Evolutionary conservation across 805 yeast genomes (phyloP).

Genomic region (Komagataella pastoris): DNA sequence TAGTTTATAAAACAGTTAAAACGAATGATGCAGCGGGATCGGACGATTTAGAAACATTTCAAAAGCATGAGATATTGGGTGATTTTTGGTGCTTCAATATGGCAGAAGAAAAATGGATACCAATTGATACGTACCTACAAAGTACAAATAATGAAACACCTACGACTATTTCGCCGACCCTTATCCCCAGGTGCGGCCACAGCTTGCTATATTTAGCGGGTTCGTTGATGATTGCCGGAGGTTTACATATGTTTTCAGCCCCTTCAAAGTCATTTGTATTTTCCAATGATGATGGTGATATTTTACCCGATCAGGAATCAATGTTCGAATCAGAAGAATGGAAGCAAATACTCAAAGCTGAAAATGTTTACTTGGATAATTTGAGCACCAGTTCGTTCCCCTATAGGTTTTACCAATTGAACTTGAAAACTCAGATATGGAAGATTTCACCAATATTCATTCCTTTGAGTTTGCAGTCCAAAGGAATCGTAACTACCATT

Average conservation of each 20-base stretch:
- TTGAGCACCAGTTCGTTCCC: neutral
- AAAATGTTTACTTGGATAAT: neutral
- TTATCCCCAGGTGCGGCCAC: conserved; percentile 1
- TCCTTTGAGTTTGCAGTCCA: neutral
- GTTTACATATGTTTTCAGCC: neutral
- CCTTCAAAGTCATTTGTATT: neutral
- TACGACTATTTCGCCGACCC: neutral
- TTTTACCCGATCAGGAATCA: neutral
- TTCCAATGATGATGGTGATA: neutral
- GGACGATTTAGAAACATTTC: conserved; percentile 5
- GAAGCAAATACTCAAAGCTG: neutral
- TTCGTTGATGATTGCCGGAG: conserved; percentile 1
- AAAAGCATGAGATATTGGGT: conserved; percentile 20
- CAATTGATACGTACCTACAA: conserved; percentile 14
- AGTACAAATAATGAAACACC: conserved; percentile 2
- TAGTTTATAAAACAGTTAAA: conserved; percentile 10
- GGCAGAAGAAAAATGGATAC: conserved; percentile 26
- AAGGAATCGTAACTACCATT: neutral
- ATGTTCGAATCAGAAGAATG: neutral
- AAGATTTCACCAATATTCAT: neutral
- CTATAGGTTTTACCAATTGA: neutral
- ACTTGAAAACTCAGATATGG: conserved; percentile 1
- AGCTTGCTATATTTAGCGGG: neutral
- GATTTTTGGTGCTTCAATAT: conserved; percentile 40
- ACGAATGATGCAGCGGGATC: conserved; percentile 6